phyloP scores from a whole-genome alignment of 768 basidiomycete species.

The Leccinum uliginosum region DNA sequence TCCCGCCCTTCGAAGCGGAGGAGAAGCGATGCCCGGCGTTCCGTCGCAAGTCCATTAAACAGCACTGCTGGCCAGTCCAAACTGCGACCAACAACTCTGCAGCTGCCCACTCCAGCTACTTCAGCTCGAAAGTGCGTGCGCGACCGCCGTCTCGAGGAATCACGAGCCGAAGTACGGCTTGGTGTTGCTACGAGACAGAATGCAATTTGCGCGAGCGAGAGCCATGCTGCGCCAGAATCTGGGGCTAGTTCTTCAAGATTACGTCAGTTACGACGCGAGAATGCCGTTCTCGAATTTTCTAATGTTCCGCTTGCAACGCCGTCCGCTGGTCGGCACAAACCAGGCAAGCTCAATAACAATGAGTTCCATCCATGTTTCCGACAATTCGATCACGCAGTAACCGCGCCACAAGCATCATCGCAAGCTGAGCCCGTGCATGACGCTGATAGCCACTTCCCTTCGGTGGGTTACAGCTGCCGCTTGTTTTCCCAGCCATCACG shows the following conservation, averaged over 20 bases:
- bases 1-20: slow-evolving; percentile 18
- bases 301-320: slow-evolving; percentile 8
- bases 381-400: not conserved
- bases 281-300: not conserved
- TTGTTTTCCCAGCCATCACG: not conserved
- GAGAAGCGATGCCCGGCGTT: slow-evolving; percentile 3
- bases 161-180: not conserved
- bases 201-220: not conserved
- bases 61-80: slow-evolving; percentile 2
- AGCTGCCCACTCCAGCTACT: slow-evolving; percentile 24
- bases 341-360: not conserved
- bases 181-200: not conserved
- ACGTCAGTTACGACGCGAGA: not conserved
- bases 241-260: not conserved
- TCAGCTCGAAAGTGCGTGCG: slow-evolving; percentile 17
- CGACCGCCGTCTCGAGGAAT: not conserved
- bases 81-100: slow-evolving; percentile 1
- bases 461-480: not conserved
- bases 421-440: not conserved
- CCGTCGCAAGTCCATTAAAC: not conserved
- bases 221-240: slow-evolving; percentile 1
- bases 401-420: slow-evolving; percentile 16
- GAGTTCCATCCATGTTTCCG: not conserved
- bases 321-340: slow-evolving; percentile 2
- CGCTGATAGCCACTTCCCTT: slow-evolving; percentile 1